Base-by-base conservation (phyloP, 2,329 filamentous ascomycete species). In the Fusarium algeriense region DNA sequence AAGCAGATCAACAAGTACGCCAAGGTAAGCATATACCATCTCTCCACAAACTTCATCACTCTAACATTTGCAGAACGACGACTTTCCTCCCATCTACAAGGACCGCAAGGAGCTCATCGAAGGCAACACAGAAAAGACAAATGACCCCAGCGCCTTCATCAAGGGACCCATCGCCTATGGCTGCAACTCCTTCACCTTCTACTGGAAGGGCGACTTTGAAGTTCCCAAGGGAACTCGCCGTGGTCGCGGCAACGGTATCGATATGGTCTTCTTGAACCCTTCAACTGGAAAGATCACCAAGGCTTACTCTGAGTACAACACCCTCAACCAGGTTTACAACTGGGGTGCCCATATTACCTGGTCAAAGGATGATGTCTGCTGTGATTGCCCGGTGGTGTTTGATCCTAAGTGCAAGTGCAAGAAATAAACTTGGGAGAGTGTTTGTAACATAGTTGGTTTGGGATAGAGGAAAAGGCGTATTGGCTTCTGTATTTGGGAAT, bases 251-350 rank as follows among this genome's bases (percentile, higher is more conserved):
- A 74, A 74, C 7, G 71, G 71, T 0, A 68, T 74, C 7, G 69
- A 74, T 14, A 68, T 74, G 57, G 71, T 74, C n/a, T 74, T 73
- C 30, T 19, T 74, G 34, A 70, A 52, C 20, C 32, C 57, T 2
- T 23, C 26, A 19, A 68, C 66, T 13, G 70, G 58, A 7, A 73
- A 73, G 55, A 12, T 73, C 13, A 52, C 19, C n/a, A 55, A 59
- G 49, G 66, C 69, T 9, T 74, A 56, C 19, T 74, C 71, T 11
- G 71, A 74, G 69, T 73, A 73, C 34, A 74, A 74, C 62, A 74
- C 71, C 2, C 71, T 74, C 1, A 74, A 74, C 59, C 71, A 74
- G 60, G 62, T 63, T 5, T 62, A 73, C 44, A 74, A 68, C 54
- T 73, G 66, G 69, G 71, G 71, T 10, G 69, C 71, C 0, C 71